Conservation (phyloP, 1,139 yeast species). For the Candida albicans region DNA sequence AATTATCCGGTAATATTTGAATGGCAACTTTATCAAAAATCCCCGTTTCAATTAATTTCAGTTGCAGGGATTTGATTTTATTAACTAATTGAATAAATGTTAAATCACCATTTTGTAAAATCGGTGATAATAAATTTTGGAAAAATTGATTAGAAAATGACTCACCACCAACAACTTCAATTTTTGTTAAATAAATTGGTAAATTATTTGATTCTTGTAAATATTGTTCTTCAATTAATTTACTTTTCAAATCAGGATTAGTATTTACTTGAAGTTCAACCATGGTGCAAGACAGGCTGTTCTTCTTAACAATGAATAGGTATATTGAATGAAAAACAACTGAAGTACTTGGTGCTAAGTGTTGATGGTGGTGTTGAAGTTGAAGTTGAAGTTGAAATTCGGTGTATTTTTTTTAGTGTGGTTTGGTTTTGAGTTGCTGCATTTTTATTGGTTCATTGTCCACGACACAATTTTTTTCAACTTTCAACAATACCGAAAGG, state of each 20-base stretch:
- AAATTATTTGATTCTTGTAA: conserved; percentile 33
- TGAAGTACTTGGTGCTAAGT: too few species aligned
- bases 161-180: conserved; percentile 53
- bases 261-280: conserved; percentile 11
- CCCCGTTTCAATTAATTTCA: conserved; percentile 38
- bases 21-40: conserved; percentile 43
- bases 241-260: conserved; percentile 26
- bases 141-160: conserved; percentile 47
- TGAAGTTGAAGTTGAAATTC: too few species aligned
- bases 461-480: too few species aligned
- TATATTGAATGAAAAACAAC: neutral
- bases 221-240: conserved; percentile 33
- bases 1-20: conserved; percentile 35
- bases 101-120: conserved; percentile 43
- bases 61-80: conserved; percentile 25
- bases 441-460: neutral
- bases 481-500: neutral
- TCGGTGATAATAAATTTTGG: conserved; percentile 45
- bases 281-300: conserved; percentile 5
- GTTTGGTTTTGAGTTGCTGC: neutral
- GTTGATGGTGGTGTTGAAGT: too few species aligned
- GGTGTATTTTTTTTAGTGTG: too few species aligned
- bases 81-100: conserved; percentile 44
- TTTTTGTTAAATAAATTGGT: conserved; percentile 46
- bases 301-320: too few species aligned